These are phyloP conservation scores for Ophiostoma quercus DNA, from an alignment of 2,329 filamentous ascomycete genomes.

Conservation along the genomic window DNA sequence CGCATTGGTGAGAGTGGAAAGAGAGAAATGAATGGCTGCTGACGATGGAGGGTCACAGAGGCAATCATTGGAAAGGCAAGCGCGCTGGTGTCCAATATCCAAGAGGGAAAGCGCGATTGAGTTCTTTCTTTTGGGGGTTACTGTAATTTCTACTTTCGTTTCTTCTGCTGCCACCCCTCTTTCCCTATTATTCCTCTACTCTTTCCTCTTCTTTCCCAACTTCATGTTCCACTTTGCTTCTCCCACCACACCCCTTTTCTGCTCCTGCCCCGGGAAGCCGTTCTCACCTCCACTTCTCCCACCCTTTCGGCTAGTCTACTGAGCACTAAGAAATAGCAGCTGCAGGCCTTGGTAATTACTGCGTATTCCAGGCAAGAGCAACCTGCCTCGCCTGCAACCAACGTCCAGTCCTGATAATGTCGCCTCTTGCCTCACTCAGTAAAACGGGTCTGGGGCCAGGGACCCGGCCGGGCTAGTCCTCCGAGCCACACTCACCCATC, in stretches of 20 bases:
- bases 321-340: not conserved
- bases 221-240: not conserved
- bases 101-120: not conserved
- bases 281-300: not conserved
- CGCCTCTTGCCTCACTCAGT: not conserved
- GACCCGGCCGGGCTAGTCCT: conserved; percentile 10
- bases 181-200: not conserved
- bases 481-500: not conserved
- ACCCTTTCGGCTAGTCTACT: not conserved
- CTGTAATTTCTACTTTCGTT: too few species aligned
- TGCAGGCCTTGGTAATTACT: not conserved
- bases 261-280: conserved; percentile 1
- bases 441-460: conserved; percentile 4
- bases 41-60: not conserved
- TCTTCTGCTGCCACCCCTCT: not conserved
- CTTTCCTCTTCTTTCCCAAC: not conserved
- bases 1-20: not conserved
- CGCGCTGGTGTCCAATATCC: too few species aligned
- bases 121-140: too few species aligned
- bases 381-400: not conserved
- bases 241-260: conserved; percentile 4
- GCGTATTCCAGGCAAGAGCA: not conserved
- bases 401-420: conserved; percentile 1
- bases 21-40: not conserved
- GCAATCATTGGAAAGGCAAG: conserved; percentile 1